Conservation (phyloP, 208 protist genomes). For the Wallacemonas sp. region DNA sequence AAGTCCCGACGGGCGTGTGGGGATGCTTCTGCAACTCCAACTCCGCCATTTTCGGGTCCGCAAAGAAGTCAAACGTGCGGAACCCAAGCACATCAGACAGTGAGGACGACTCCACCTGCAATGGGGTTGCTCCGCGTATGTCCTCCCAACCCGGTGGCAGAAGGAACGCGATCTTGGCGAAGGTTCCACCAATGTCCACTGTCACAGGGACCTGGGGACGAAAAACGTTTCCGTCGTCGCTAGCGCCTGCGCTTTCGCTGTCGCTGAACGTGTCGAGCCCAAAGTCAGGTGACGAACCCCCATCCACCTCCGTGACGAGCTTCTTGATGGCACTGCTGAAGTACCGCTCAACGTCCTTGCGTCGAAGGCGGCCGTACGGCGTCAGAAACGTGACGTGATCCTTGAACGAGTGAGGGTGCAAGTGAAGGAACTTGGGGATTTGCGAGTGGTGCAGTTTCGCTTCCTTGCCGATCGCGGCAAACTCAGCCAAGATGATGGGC, state of each 20-base stretch:
- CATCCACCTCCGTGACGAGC: slow-evolving; percentile 16
- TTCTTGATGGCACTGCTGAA: slow-evolving; percentile 64
- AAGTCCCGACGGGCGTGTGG: slow-evolving; percentile 50
- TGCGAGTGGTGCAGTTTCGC: slow-evolving; percentile 63
- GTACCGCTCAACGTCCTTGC: slow-evolving; percentile 59
- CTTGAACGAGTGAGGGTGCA: slow-evolving; percentile 87
- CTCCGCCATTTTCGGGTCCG: slow-evolving; percentile 30
- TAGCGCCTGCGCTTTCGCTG: slow-evolving; percentile 22
- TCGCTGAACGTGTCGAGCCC: slow-evolving; percentile 25
- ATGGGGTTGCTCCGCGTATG: slow-evolving; percentile 10
- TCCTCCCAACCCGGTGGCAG: slow-evolving; percentile 43
- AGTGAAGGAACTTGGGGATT: slow-evolving; percentile 63
- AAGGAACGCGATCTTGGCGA: slow-evolving; percentile 87
- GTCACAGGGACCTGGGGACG: slow-evolving; percentile 59
- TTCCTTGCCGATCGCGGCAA: slow-evolving; percentile 46
- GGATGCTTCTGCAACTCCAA: slow-evolving; percentile 29
- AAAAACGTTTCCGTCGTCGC: slow-evolving; percentile 1
- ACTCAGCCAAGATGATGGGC: slow-evolving; percentile 58
- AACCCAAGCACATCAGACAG: slow-evolving; percentile 63
- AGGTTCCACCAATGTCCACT: slow-evolving; percentile 91
- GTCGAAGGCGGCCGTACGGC: slow-evolving; percentile 63
- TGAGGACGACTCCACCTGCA: slow-evolving; percentile 71
- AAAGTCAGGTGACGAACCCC: not conserved
- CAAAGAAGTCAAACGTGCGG: slow-evolving; percentile 66
- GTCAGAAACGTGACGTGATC: slow-evolving; percentile 79